Percentiles rank a stretch among this genome's conserved stretches.
Conservation (phyloP, 1,139 yeast species). For the Pichia kudriavzevii region DNA sequence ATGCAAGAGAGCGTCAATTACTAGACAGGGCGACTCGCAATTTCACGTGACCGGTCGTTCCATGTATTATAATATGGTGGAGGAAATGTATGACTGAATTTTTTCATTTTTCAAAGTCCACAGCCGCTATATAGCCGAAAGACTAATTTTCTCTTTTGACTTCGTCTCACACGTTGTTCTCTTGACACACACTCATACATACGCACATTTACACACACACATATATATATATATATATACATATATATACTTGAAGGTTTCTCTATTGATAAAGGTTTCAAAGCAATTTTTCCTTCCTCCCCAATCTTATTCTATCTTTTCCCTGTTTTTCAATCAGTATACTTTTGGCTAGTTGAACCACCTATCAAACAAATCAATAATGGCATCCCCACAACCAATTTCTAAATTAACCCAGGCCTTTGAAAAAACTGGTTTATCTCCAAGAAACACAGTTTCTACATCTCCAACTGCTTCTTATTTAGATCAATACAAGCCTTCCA, state of each 20-base stretch:
- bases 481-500: constrained; percentile 38
- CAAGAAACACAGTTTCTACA: constrained; percentile 61
- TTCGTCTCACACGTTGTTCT: too few relatives aligned
- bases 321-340: background rate
- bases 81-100: constrained; percentile 2
- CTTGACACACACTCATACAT: too few relatives aligned
- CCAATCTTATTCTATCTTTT: background rate
- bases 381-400: constrained; percentile 69
- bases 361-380: constrained; percentile 19
- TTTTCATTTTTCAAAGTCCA: background rate
- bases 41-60: constrained; percentile 5
- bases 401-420: constrained; percentile 46
- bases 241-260: too few relatives aligned
- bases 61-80: too few relatives aligned
- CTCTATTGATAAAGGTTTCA: too few relatives aligned
- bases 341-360: background rate
- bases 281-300: too few relatives aligned
- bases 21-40: constrained; percentile 1
- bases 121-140: too few relatives aligned
- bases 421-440: constrained; percentile 40
- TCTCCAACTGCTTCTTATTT: constrained; percentile 56
- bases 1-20: too few relatives aligned
- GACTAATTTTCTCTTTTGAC: too few relatives aligned
- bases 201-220: too few relatives aligned
- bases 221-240: too few relatives aligned